Percentiles rank a stretch among this genome's conserved stretches.
These are phyloP conservation scores for Colletotrichum theobromicola DNA, from an alignment of 2,329 filamentous ascomycete species.

Conservation along the genomic window DNA sequence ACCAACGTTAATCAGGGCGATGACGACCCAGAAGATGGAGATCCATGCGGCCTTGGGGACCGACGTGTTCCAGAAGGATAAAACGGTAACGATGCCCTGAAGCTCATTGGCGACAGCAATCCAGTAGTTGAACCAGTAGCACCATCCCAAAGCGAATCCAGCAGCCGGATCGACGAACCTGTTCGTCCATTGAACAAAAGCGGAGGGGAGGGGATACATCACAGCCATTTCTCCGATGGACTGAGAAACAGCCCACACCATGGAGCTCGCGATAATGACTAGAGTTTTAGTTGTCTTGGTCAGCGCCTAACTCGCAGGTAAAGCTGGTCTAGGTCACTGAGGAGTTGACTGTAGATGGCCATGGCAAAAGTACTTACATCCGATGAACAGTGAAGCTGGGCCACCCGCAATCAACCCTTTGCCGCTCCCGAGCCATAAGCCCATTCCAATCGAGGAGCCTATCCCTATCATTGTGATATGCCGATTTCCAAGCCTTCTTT, in stretches of 20 bases:
- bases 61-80: constrained; percentile 46
- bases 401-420: constrained; percentile 43
- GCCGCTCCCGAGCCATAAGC: constrained; percentile 49
- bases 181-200: constrained; percentile 51
- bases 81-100: constrained; percentile 42
- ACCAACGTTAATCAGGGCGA: constrained; percentile 41
- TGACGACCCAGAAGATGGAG: constrained; percentile 45
- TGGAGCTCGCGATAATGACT: constrained; percentile 42
- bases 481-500: constrained; percentile 43
- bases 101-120: constrained; percentile 51
- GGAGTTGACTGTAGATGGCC: neutral
- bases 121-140: constrained; percentile 48
- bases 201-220: constrained; percentile 49
- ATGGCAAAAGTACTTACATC: constrained; percentile 30
- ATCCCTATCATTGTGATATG: constrained; percentile 60
- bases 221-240: constrained; percentile 52
- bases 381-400: constrained; percentile 47
- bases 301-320: too few relatives aligned
- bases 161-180: constrained; percentile 47
- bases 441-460: constrained; percentile 49
- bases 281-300: neutral
- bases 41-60: constrained; percentile 46
- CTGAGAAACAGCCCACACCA: constrained; percentile 49
- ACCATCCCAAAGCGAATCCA: constrained; percentile 50
- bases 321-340: neutral